Evolutionary conservation across 2,329 filamentous ascomycete genomes (phyloP).

Genomic region (Magnaporthiopsis incrustans): DNA sequence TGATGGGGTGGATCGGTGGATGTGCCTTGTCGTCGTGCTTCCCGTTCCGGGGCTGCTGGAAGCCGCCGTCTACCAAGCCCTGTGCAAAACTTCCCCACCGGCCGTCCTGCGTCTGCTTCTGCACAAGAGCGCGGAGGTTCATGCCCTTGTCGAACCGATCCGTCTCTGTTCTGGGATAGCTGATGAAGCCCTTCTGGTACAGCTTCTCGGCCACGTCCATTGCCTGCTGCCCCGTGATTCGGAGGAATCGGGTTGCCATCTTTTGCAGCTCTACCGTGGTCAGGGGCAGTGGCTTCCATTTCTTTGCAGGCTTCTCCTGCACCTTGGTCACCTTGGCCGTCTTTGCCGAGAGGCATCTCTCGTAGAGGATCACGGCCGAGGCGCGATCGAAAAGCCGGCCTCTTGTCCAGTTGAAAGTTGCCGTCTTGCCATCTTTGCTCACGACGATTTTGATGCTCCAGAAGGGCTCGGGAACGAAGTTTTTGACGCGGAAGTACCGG

Average conservation of each 20-base stretch:
- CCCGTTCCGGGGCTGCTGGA: constrained; percentile 73
- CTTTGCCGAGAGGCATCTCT: constrained; percentile 71
- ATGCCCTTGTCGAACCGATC: constrained; percentile 91
- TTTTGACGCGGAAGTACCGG: constrained; percentile 85
- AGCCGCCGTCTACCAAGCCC: constrained; percentile 64
- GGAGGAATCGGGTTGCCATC: constrained; percentile 79
- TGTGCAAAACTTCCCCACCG: constrained; percentile 79
- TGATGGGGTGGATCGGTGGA: constrained; percentile 91
- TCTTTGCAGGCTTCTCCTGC: constrained; percentile 82
- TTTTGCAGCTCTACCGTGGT: constrained; percentile 97
- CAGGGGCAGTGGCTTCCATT: constrained; percentile 87
- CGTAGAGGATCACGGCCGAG: constrained; percentile 72
- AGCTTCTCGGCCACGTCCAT: constrained; percentile 83
- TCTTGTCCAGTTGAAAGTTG: constrained; percentile 77
- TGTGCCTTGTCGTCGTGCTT: constrained; percentile 93
- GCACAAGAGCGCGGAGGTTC: constrained; percentile 69
- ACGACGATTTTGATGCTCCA: constrained; percentile 88
- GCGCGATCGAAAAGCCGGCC: constrained; percentile 82
- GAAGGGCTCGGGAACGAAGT: constrained; percentile 86
- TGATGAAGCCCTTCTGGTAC: constrained; percentile 94
- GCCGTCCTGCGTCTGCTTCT: constrained; percentile 72
- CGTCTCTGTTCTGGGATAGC: constrained; percentile 94
- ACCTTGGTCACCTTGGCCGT: constrained; percentile 76
- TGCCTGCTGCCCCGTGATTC: constrained; percentile 83
- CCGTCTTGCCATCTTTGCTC: constrained; percentile 66